Base-by-base conservation (phyloP, 805 yeast genomes). In the Torulaspora quercuum region DNA sequence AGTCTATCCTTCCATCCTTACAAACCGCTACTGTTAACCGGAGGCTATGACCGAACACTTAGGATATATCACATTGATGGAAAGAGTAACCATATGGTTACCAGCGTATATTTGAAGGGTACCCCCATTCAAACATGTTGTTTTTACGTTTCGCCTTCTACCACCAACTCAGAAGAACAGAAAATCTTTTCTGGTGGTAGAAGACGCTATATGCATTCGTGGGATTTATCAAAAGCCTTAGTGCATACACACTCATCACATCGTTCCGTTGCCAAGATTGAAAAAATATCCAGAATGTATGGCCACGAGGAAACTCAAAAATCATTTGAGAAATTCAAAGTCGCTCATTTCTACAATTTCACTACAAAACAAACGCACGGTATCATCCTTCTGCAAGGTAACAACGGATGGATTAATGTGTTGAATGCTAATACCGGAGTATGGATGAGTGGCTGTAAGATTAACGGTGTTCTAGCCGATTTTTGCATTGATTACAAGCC, bases 11-110 rank as follows among this genome's bases (percentile, higher is more conserved):
- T 92, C 73, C 98, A 92, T 60, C 85, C 84, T 7, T 66, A 72
- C 6, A 55, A 57, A 33, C 95, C 98, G 25, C 67, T 92, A 19
- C 65, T 90, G 29, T 64, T 92, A 35, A 84, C 96, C 0, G 95
- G 92, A 39, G 99, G 99, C 14, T 89, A 82, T 57, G 99, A 92
- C 60, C 73, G 85, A 48, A 82, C 96, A 0, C 59, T 92, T 37
- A 72, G 98, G 49, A 69, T 92, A 9, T 92, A 80, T 59, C 95
- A 90, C 55, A 76, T 89, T 33, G 97, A 92, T 59, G 97, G 97
- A 10, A 84, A 82, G 53, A 58, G 63, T 40, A 92, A 92, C 57
- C 77, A 76, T 42, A 64, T 90, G 25, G 94, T 89, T 20, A 82
- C 95, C 3, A 80, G 95, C 28, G 65, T 90, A 44, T 86, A 81